Percentiles rank a stretch among this genome's conserved stretches.
phyloP scores from a whole-genome alignment of 2,329 filamentous ascomycete species.

The Fusarium sp. region DNA sequence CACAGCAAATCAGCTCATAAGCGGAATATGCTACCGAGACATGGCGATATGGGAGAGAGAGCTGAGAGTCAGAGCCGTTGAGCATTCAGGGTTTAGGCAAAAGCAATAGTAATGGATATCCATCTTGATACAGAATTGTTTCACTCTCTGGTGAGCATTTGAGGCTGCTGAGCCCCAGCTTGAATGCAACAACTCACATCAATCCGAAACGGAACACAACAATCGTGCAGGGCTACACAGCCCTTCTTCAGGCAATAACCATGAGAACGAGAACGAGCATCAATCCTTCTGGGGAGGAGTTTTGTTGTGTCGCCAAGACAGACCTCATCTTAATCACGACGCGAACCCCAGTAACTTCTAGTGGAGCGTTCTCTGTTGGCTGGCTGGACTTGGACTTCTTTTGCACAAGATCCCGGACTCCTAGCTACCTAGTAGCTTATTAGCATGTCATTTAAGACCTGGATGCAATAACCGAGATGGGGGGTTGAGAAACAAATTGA shows the following conservation, averaged over 20 bases:
- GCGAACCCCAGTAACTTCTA: slow-evolving; percentile 21
- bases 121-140: slow-evolving; percentile 11
- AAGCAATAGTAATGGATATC: neutral
- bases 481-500: slow-evolving; percentile 5
- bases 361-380: slow-evolving; percentile 29
- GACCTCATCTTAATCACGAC: slow-evolving; percentile 46
- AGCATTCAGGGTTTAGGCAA: neutral
- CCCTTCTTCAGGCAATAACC: slow-evolving; percentile 8
- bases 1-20: slow-evolving; percentile 35
- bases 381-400: neutral
- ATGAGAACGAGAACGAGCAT: slow-evolving; percentile 8
- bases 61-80: neutral
- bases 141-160: slow-evolving; percentile 7
- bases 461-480: slow-evolving; percentile 6
- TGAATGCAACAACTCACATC: slow-evolving; percentile 24
- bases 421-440: slow-evolving; percentile 1
- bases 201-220: slow-evolving; percentile 29
- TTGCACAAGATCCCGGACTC: slow-evolving; percentile 16
- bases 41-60: neutral
- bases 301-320: slow-evolving; percentile 36
- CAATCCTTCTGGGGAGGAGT: slow-evolving; percentile 30
- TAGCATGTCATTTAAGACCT: slow-evolving; percentile 7
- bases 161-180: slow-evolving; percentile 6
- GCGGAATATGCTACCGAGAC: slow-evolving; percentile 16
- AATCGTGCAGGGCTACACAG: slow-evolving; percentile 34